Percentiles rank a stretch among this genome's conserved stretches.
Conservation (phyloP, 1,284 basidiomycete genomes). For the Sporisorium graminicola region DNA sequence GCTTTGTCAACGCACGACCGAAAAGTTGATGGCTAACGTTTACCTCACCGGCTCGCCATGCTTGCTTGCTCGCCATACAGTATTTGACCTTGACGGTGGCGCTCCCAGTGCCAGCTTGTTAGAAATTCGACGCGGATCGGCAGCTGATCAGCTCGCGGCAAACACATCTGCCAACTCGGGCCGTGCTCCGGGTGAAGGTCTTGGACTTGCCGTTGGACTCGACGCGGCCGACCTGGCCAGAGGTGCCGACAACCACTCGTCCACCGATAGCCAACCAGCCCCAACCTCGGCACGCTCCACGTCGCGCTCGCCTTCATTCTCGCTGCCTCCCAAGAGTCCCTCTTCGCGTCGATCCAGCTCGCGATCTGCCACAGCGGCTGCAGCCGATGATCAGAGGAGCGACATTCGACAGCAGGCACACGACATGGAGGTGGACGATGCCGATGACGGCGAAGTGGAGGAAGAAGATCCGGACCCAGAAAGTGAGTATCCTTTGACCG, state of each 20-base stretch:
- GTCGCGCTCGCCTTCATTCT: slow-evolving; percentile 54
- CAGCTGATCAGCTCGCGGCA: slow-evolving; percentile 55
- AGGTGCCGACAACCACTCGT: neutral
- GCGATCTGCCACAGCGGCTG: slow-evolving; percentile 41
- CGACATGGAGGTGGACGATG: slow-evolving; percentile 45
- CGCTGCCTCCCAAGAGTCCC: slow-evolving; percentile 53
- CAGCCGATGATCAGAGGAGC: slow-evolving; percentile 45
- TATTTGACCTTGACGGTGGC: slow-evolving; percentile 57
- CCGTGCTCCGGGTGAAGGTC: slow-evolving; percentile 19
- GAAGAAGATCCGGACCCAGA: slow-evolving; percentile 61
- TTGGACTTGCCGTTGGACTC: slow-evolving; percentile 49
- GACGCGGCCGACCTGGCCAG: slow-evolving; percentile 55
- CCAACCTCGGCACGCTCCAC: slow-evolving; percentile 30
- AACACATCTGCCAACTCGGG: slow-evolving; percentile 65
- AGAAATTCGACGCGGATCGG: slow-evolving; percentile 36
- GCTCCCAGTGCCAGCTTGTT: slow-evolving; percentile 21
- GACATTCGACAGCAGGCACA: slow-evolving; percentile 53
- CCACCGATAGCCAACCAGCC: slow-evolving; percentile 1
- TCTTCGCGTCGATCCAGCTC: slow-evolving; percentile 56
- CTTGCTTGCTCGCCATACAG: slow-evolving; percentile 16
- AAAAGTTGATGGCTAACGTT: neutral
- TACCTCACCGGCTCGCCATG: too few species aligned
- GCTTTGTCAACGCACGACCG: neutral
- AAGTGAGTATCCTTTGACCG: slow-evolving; percentile 6
- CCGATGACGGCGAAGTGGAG: slow-evolving; percentile 46